These are phyloP conservation scores for Backusella morwellensis DNA, from an alignment of 192 early-diverging fungal genomes.

Conservation along the genomic window DNA sequence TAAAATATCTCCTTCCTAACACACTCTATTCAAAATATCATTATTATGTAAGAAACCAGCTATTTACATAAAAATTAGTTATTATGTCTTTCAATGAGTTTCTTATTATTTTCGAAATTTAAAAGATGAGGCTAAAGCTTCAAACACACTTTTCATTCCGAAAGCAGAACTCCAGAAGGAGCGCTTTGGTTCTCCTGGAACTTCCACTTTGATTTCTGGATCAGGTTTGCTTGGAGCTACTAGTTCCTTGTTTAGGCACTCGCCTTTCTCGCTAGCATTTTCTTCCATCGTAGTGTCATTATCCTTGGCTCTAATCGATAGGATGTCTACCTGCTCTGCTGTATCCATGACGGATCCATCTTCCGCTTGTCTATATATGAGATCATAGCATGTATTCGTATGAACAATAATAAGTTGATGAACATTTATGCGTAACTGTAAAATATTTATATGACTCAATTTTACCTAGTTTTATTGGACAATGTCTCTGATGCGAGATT, in stretches of 20 bases:
- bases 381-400: not conserved
- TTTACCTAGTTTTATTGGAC: not conserved
- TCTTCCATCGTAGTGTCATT: not conserved
- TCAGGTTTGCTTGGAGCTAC: not conserved
- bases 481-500: not conserved
- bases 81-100: not conserved
- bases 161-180: not conserved
- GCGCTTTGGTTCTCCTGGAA: not conserved
- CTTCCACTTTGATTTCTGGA: not conserved
- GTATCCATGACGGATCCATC: not conserved
- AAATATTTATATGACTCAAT: not conserved
- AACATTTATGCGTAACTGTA: not conserved
- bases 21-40: not conserved
- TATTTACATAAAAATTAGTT: not conserved
- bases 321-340: not conserved
- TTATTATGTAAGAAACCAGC: not conserved
- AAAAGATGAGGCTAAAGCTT: not conserved
- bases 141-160: constrained; percentile 1
- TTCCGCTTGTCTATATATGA: not conserved
- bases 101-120: not conserved
- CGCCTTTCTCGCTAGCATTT: not conserved
- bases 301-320: not conserved
- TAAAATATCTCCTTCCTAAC: not conserved
- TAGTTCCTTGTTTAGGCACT: not conserved
- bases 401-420: not conserved